phyloP scores from a whole-genome alignment of 495 filamentous ascomycete species.

The Letharia lupina region DNA sequence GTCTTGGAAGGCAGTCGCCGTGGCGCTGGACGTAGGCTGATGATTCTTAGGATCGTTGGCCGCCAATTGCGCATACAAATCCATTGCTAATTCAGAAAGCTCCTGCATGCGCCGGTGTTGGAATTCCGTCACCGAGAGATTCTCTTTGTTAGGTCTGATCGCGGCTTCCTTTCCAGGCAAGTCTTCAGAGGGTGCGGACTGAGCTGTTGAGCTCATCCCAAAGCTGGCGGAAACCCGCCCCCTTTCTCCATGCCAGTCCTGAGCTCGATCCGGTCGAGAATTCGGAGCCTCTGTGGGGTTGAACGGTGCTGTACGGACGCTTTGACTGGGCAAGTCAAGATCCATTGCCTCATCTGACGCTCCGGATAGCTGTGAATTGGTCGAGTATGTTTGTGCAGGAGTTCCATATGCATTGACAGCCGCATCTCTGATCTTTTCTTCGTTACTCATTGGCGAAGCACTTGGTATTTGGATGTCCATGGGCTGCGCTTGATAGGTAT shows the following conservation, averaged over 20 bases:
- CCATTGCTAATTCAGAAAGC: slow-evolving; percentile 11
- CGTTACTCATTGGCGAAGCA: background rate
- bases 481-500: background rate
- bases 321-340: background rate
- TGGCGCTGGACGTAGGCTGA: background rate
- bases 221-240: background rate
- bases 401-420: background rate
- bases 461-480: slow-evolving; percentile 8
- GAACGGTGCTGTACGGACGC: background rate
- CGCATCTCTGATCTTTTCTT: background rate
- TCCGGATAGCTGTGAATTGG: background rate
- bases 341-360: slow-evolving; percentile 6
- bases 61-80: slow-evolving; percentile 5
- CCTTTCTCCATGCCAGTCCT: background rate
- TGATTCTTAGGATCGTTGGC: background rate
- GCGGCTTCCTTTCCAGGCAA: background rate
- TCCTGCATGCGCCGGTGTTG: slow-evolving; percentile 11
- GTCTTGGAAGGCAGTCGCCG: slow-evolving; percentile 8
- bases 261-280: background rate
- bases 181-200: background rate
- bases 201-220: background rate
- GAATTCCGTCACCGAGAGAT: background rate
- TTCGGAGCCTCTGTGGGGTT: background rate
- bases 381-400: background rate
- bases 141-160: background rate